These are phyloP conservation scores for Fusarium euwallaceae DNA, from an alignment of 2,329 filamentous ascomycete species.

Conservation along the genomic window DNA sequence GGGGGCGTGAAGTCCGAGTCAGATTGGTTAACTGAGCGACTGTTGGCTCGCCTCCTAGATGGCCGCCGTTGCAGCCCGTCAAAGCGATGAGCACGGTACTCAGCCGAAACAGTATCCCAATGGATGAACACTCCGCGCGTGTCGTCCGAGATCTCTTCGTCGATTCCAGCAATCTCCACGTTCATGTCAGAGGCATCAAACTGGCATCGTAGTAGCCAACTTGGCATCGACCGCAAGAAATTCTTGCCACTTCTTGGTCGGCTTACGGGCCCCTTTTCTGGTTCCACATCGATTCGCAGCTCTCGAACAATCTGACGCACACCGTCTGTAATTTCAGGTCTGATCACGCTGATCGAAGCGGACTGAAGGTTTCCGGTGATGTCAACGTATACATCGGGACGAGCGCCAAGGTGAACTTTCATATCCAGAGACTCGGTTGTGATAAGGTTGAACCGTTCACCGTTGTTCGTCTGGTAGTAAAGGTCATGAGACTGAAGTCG, in stretches of 20 bases:
- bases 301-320: constrained; percentile 92
- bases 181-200: constrained; percentile 91
- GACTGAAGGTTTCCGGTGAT: constrained; percentile 85
- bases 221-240: constrained; percentile 81
- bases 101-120: constrained; percentile 86
- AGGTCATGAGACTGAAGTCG: constrained; percentile 88
- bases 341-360: constrained; percentile 88
- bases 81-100: constrained; percentile 86
- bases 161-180: constrained; percentile 89
- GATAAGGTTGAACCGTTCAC: constrained; percentile 86
- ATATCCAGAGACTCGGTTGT: constrained; percentile 90
- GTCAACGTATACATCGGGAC: constrained; percentile 86
- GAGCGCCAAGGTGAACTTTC: constrained; percentile 85
- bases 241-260: constrained; percentile 69
- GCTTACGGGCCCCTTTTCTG: constrained; percentile 65
- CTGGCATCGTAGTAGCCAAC: constrained; percentile 87
- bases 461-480: constrained; percentile 92
- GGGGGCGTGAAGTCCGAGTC: constrained; percentile 71
- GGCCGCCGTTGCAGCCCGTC: constrained; percentile 72
- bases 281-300: constrained; percentile 77
- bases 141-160: constrained; percentile 84
- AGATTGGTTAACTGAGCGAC: constrained; percentile 75
- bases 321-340: constrained; percentile 92
- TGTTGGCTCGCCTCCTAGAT: constrained; percentile 79
- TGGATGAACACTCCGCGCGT: constrained; percentile 88